phyloP scores from a whole-genome alignment of 1,284 basidiomycete genomes.

The Schizopora paradoxa region DNA sequence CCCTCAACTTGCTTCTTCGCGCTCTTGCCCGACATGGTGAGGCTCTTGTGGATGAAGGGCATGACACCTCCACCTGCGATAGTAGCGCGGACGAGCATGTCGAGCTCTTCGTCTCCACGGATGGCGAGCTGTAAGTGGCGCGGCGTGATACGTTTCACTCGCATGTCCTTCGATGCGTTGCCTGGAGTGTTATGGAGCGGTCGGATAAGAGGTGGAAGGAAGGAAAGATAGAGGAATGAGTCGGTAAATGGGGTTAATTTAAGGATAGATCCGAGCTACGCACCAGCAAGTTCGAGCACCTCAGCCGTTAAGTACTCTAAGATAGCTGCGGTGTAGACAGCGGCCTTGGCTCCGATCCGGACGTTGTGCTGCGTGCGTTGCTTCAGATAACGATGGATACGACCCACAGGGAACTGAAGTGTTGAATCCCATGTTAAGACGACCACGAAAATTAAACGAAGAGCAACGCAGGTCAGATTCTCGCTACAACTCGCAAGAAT shows the following conservation, averaged over 20 bases:
- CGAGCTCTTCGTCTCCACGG: constrained; percentile 92
- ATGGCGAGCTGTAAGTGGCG: constrained; percentile 92
- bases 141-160: constrained; percentile 95
- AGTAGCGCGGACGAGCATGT: constrained; percentile 61
- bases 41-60: constrained; percentile 93
- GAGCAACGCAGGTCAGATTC: constrained; percentile 2
- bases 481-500: too few relatives aligned
- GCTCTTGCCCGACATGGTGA: constrained; percentile 37
- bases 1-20: constrained; percentile 22
- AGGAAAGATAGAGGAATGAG: neutral
- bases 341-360: constrained; percentile 88
- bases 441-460: neutral
- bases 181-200: constrained; percentile 40
- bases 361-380: constrained; percentile 91
- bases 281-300: constrained; percentile 84
- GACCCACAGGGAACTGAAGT: constrained; percentile 81
- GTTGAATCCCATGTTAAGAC: neutral
- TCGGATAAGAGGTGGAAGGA: constrained; percentile 1
- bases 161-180: constrained; percentile 94
- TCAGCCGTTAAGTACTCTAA: constrained; percentile 89
- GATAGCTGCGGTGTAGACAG: constrained; percentile 89
- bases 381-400: constrained; percentile 94
- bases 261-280: constrained; percentile 25
- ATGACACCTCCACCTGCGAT: constrained; percentile 81
- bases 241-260: constrained; percentile 1